A percentile compares a stretch with the other conserved stretches of the same genome.
Evolutionary conservation across 805 yeast species (phyloP).

Genomic region (Debaryomyces prosopidis): DNA sequence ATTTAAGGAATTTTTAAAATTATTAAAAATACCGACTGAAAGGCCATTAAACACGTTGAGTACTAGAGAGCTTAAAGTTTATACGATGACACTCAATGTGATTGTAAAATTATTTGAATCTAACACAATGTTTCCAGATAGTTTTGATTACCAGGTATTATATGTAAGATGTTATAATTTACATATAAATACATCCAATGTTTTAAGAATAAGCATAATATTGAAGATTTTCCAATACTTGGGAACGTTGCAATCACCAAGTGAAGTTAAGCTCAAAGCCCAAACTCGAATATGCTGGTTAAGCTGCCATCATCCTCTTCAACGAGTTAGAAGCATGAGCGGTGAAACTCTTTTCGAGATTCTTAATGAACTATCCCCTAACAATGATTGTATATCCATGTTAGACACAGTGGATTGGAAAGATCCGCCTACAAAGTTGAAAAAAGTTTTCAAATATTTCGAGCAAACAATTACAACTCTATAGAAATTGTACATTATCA

Average conservation of each 20-base stretch:
- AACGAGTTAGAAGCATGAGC: slow-evolving; percentile 34
- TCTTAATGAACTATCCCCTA: slow-evolving; percentile 20
- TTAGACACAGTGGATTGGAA: slow-evolving; percentile 18
- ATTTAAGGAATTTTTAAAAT: slow-evolving; percentile 14
- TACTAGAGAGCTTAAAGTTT: slow-evolving; percentile 21
- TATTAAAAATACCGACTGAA: slow-evolving; percentile 17
- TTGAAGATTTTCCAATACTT: slow-evolving; percentile 47
- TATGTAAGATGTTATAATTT: slow-evolving; percentile 54
- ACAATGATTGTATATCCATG: neutral
- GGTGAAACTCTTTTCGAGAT: slow-evolving; percentile 45
- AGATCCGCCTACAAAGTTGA: slow-evolving; percentile 7
- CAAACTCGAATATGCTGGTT: slow-evolving; percentile 24
- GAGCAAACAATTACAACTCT: slow-evolving; percentile 7
- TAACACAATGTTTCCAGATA: slow-evolving; percentile 28
- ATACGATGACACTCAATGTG: slow-evolving; percentile 23
- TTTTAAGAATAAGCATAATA: slow-evolving; percentile 37
- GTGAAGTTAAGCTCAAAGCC: slow-evolving; percentile 9
- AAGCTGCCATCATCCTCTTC: slow-evolving; percentile 29
- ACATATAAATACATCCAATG: slow-evolving; percentile 49
- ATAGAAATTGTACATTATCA: slow-evolving; percentile 1
- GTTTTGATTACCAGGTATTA: slow-evolving; percentile 31
- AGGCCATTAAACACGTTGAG: slow-evolving; percentile 8
- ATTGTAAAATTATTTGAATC: slow-evolving; percentile 43
- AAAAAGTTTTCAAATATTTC: slow-evolving; percentile 3
- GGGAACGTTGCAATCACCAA: slow-evolving; percentile 7